Evolutionary conservation across 164 flowering plant genomes (phyloP).

Genomic region (Cinnamomum chago): DNA sequence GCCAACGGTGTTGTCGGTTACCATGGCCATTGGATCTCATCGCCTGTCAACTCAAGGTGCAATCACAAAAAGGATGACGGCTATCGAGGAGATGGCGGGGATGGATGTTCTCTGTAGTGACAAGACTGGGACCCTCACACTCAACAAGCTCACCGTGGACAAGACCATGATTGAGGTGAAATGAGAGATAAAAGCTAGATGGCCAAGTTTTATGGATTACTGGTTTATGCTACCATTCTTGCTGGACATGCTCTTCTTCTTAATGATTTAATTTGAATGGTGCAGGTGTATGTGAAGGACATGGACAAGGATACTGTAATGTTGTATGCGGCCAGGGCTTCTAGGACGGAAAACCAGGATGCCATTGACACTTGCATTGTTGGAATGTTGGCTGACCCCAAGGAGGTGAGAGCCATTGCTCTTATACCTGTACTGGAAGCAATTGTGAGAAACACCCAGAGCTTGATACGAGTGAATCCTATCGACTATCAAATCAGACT

Average conservation of each 20-base stretch:
- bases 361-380: constrained; percentile 45
- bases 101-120: constrained; percentile 96
- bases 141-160: constrained; percentile 86
- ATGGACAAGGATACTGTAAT: constrained; percentile 30
- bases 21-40: constrained; percentile 96
- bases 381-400: constrained; percentile 41
- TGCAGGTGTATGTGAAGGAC: constrained; percentile 33
- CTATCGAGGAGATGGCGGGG: constrained; percentile 95
- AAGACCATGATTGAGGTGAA: constrained; percentile 37
- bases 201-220: background rate
- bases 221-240: background rate
- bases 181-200: background rate
- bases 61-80: constrained; percentile 98
- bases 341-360: constrained; percentile 45
- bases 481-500: background rate
- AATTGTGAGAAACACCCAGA: background rate
- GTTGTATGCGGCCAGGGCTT: constrained; percentile 35
- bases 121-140: constrained; percentile 93
- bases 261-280: background rate
- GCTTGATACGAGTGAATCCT: background rate
- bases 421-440: background rate
- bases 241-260: background rate
- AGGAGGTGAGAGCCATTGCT: constrained; percentile 28
- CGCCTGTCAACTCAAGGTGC: constrained; percentile 85
- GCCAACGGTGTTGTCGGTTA: constrained; percentile 92